phyloP scores from a whole-genome alignment of 2,329 filamentous ascomycete species.

The Colletotrichum orbiculare region DNA sequence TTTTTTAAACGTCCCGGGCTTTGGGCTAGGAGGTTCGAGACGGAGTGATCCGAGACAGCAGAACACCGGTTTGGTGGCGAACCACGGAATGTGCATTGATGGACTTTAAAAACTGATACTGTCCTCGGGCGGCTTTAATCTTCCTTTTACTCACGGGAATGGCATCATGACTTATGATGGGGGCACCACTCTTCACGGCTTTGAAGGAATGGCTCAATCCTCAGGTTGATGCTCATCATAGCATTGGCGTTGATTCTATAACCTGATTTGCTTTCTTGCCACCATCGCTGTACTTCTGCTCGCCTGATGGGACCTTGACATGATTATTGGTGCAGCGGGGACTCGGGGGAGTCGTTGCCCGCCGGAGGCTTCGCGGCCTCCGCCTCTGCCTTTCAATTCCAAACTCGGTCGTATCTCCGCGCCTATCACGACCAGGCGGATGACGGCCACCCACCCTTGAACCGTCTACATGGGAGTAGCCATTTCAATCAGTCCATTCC shows the following conservation, averaged over 20 bases:
- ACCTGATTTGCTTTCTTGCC: not conserved
- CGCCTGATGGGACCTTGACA: not conserved
- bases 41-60: not conserved
- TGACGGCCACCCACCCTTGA: too few relatives aligned
- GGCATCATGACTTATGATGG: slow-evolving; percentile 32
- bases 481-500: too few relatives aligned
- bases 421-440: too few relatives aligned
- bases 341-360: too few relatives aligned
- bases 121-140: slow-evolving; percentile 8
- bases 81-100: slow-evolving; percentile 9
- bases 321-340: too few relatives aligned
- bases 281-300: not conserved
- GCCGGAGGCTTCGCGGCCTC: too few relatives aligned
- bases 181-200: slow-evolving; percentile 18
- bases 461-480: too few relatives aligned
- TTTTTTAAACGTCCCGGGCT: not conserved
- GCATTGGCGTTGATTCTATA: slow-evolving; percentile 35
- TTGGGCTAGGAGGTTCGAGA: not conserved
- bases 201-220: slow-evolving; percentile 23
- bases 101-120: slow-evolving; percentile 11
- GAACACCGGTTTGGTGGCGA: not conserved
- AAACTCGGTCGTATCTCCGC: too few relatives aligned
- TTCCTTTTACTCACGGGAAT: slow-evolving; percentile 4
- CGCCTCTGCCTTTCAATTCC: too few relatives aligned
- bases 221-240: slow-evolving; percentile 34